Base-by-base conservation (phyloP, 768 basidiomycete species). In the Cystobasidium onofrii region DNA sequence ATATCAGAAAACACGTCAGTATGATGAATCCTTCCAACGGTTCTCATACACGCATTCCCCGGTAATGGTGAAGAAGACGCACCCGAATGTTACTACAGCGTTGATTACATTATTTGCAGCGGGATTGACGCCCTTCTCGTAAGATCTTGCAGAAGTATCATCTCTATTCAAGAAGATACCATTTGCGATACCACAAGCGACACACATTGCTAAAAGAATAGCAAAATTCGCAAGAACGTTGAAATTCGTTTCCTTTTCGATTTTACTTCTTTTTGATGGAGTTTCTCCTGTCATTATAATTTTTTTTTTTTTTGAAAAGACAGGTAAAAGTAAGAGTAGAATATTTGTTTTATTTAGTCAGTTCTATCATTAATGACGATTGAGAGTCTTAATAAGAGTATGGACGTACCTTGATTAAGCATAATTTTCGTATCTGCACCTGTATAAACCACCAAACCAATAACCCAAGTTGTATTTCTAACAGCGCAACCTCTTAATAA, bases 241-340 rank as follows among this genome's bases (percentile, higher is more conserved):
- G 84, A 93, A 95, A 81, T 95, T 98, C 10, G 95, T 98, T 84
- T 98, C 95, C 83, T 88, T 90, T 83, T 97, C 93, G 79, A 98
- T 97, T 85, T 94, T 98, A 79, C 89, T 91, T 74, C 91, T 89
- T 80, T 98, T 98, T n/a, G 90, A 92, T 0, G 94, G 93, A 0
- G 92, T 97, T 17, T 88, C 89, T 23, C 94, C 46, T 50, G 46
- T n/a, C n/a, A n/a, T n/a, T n/a, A n/a, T n/a, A n/a, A n/a, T n/a
- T n/a, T n/a, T n/a, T n/a, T n/a, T n/a, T n/a, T n/a, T n/a, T n/a
- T n/a, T n/a, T n/a, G n/a, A n/a, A n/a, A n/a, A n/a, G n/a, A n/a
- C n/a, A n/a, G n/a, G n/a, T n/a, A n/a, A n/a, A n/a, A n/a, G n/a
- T n/a, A n/a, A n/a, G n/a, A n/a, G n/a, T n/a, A n/a, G n/a, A n/a